Percentiles rank a stretch among this genome's conserved stretches.
These are phyloP conservation scores for Mikania micrantha DNA, from an alignment of 129 eudicot species.

Conservation along the genomic window DNA sequence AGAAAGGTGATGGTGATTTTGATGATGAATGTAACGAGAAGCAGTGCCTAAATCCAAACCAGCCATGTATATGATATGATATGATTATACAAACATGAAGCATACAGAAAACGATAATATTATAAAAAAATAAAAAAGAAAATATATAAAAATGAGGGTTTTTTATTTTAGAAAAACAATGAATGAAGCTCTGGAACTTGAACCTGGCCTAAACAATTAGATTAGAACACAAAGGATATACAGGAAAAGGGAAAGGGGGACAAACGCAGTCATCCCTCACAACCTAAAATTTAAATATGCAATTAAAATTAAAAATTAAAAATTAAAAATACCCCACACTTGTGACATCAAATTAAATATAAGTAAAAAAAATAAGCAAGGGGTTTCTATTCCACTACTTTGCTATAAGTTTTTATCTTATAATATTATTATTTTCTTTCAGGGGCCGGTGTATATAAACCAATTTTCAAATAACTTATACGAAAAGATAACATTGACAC, in stretches of 20 bases:
- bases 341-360: neutral
- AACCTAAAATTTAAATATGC: neutral
- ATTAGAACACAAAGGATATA: slow-evolving; percentile 30
- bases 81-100: slow-evolving; percentile 30
- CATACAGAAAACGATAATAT: slow-evolving; percentile 43
- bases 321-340: no score
- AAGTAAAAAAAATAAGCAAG: no score
- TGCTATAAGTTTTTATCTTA: no score
- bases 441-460: no score
- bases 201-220: slow-evolving; percentile 31
- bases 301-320: no score
- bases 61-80: slow-evolving; percentile 28
- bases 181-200: slow-evolving; percentile 19
- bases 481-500: no score
- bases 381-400: no score
- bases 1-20: slow-evolving; percentile 25
- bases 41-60: slow-evolving; percentile 43
- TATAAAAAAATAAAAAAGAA: slow-evolving; percentile 24
- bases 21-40: slow-evolving; percentile 39
- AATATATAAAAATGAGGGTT: slow-evolving; percentile 21
- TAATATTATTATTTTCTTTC: no score
- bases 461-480: no score
- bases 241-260: slow-evolving; percentile 20
- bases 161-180: slow-evolving; percentile 28
- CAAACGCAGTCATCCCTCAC: neutral